A percentile compares a stretch with the other conserved stretches of the same genome.
Conservation (phyloP, 164 flowering plant genomes). For the Berberis thunbergii region DNA sequence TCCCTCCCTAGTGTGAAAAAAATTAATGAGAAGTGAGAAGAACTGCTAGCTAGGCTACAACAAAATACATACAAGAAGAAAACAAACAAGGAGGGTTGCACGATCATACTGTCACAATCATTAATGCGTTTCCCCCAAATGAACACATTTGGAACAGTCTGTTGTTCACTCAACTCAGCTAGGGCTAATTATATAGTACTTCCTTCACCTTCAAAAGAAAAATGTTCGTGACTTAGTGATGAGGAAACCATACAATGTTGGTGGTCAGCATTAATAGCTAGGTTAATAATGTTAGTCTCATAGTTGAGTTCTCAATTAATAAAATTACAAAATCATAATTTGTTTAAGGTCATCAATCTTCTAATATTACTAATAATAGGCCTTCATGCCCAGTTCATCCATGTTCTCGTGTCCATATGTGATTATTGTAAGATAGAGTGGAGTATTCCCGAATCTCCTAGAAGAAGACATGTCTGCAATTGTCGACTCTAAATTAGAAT, state of each 20-base stretch:
- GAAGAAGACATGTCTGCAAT: no score
- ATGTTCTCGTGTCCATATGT: no score
- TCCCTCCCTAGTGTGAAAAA: conserved; percentile 44
- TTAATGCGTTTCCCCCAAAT: conserved; percentile 73
- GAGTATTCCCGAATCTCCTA: no score
- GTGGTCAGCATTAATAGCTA: no score
- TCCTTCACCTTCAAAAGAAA: conserved; percentile 54
- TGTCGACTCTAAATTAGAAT: no score
- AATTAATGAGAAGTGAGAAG: background rate
- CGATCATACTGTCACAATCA: conserved; percentile 64
- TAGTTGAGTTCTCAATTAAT: no score
- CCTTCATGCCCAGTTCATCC: no score
- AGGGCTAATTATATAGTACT: conserved; percentile 55
- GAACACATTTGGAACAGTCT: conserved; percentile 78
- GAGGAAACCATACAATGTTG: background rate
- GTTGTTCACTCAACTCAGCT: conserved; percentile 60
- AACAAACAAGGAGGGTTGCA: background rate
- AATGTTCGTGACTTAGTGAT: background rate
- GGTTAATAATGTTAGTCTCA: no score
- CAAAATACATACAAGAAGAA: background rate
- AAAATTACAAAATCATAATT: no score
- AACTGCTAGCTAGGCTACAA: background rate
- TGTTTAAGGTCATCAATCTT: no score
- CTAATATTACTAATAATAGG: no score
- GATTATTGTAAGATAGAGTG: no score